Base-by-base conservation (phyloP, 352 stramenopile genomes). In the Phytophthora citricola region DNA sequence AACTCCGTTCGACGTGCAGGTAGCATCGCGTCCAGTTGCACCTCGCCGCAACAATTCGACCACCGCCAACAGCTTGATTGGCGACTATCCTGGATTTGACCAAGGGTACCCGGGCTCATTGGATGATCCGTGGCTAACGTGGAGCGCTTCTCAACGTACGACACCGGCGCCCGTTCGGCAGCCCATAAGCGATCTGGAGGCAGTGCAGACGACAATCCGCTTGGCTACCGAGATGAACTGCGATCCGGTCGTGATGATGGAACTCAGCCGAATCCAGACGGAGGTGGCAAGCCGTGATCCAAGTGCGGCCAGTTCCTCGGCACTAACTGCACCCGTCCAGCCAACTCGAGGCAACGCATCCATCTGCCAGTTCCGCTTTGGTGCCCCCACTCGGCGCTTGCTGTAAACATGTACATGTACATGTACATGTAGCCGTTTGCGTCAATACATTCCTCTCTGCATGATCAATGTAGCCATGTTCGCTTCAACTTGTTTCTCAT, bases 171-270 rank as follows among this genome's bases (percentile, higher is more conserved):
- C 70, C 29, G 40, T 38, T 20, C 57, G 60, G 1, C 78, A 78
- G 10, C 56, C 56, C 29, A 70, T 69, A 5, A 79, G 78, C 29
- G 81, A 91, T 49, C 44, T 89, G 22, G 72, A 83, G 43, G 84
- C 84, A 7, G 56, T 92, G 15, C 78, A 90, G 57, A 88, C 76
- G 6, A 83, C 86, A 29, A 81, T 92, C 39, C 81, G 73, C 12
- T 66, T 92, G 22, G 78, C 81, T 5, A 76, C 66, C 15, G 81
- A 90, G 49, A 90, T 89, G 84, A 85, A 86, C 50, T 89, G 78
- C 61, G 78, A 90, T 32, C 52, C 78, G 3, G 55, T 69, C 32
- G 85, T 86, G 11, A 49, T 89, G 24, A 34, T 83, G 38, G 81
- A 89, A 49, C 71, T 92, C n/a, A 80, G 75, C 38, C 76, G 81